phyloP scores from a whole-genome alignment of 805 yeast genomes.

The Sugiyamaella lignohabitans region DNA sequence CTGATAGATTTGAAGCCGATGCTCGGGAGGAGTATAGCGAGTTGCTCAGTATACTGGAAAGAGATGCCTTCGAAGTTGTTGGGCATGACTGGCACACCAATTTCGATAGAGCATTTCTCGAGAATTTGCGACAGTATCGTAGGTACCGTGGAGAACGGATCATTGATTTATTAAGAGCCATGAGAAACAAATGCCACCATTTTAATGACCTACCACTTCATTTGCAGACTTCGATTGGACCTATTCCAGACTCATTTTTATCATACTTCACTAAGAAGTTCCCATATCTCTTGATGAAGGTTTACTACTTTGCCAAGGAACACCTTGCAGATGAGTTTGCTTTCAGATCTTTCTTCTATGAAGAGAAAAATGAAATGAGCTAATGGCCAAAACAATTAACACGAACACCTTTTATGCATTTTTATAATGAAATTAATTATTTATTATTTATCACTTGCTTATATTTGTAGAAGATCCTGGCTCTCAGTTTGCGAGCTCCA shows the following conservation, averaged over 20 bases:
- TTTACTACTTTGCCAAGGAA: slow-evolving; percentile 55
- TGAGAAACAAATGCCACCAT: slow-evolving; percentile 92
- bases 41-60: slow-evolving; percentile 50
- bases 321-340: slow-evolving; percentile 60
- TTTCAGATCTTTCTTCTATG: slow-evolving; percentile 39
- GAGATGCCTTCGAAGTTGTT: slow-evolving; percentile 38
- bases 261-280: slow-evolving; percentile 65
- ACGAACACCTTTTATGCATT: too few relatives aligned
- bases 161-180: slow-evolving; percentile 80
- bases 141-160: slow-evolving; percentile 73
- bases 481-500: too few relatives aligned
- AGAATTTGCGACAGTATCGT: slow-evolving; percentile 83
- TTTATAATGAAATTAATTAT: too few relatives aligned
- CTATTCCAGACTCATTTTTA: slow-evolving; percentile 81
- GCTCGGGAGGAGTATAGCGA: slow-evolving; percentile 71
- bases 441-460: too few relatives aligned
- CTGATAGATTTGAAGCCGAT: slow-evolving; percentile 87
- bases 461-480: too few relatives aligned
- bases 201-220: slow-evolving; percentile 77
- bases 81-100: slow-evolving; percentile 69
- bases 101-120: slow-evolving; percentile 68
- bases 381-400: too few relatives aligned
- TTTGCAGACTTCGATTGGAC: slow-evolving; percentile 60
- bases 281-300: slow-evolving; percentile 71
- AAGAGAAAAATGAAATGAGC: neutral